Percentiles rank a stretch among this genome's conserved stretches.
Evolutionary conservation across 169 alveolate species (phyloP).

Genomic region (Plasmodium yoelii): DNA sequence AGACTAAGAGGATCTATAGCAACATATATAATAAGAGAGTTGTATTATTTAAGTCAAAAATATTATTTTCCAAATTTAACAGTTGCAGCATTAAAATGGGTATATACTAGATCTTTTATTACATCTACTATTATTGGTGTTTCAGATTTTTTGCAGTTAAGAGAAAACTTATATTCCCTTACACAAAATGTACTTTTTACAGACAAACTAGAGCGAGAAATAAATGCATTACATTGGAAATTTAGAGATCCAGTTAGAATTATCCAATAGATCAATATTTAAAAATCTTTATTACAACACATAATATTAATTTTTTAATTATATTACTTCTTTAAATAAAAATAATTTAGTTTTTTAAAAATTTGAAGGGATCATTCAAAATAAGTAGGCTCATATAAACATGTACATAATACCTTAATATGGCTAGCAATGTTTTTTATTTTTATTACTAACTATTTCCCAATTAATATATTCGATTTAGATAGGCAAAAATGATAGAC

Average conservation of each 20-base stretch:
- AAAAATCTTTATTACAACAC: too few relatives aligned
- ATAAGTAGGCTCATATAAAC: too few relatives aligned
- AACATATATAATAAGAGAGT: slow-evolving; percentile 85
- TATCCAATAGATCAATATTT: slow-evolving; percentile 73
- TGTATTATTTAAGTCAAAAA: slow-evolving; percentile 83
- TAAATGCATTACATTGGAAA: slow-evolving; percentile 89
- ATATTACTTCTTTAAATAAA: too few relatives aligned
- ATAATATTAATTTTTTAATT: too few relatives aligned
- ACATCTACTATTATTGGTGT: slow-evolving; percentile 87
- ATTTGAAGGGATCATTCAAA: too few relatives aligned
- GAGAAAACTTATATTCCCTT: slow-evolving; percentile 86
- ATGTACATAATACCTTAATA: too few relatives aligned
- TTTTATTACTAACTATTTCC: slow-evolving; percentile 5
- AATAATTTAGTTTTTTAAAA: too few relatives aligned
- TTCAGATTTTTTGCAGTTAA: slow-evolving; percentile 85
- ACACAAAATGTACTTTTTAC: slow-evolving; percentile 81
- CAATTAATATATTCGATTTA: slow-evolving; percentile 32
- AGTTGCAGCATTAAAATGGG: slow-evolving; percentile 88
- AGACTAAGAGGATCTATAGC: slow-evolving; percentile 90
- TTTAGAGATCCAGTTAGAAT: slow-evolving; percentile 89
- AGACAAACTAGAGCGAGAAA: slow-evolving; percentile 87
- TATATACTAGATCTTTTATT: slow-evolving; percentile 86
- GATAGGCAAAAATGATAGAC: slow-evolving; percentile 10
- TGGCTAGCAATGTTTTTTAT: background rate
- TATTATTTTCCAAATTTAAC: slow-evolving; percentile 85